These are phyloP conservation scores for Ascochyta viciae-villosae DNA, from an alignment of 2,329 filamentous ascomycete genomes.

Conservation along the genomic window DNA sequence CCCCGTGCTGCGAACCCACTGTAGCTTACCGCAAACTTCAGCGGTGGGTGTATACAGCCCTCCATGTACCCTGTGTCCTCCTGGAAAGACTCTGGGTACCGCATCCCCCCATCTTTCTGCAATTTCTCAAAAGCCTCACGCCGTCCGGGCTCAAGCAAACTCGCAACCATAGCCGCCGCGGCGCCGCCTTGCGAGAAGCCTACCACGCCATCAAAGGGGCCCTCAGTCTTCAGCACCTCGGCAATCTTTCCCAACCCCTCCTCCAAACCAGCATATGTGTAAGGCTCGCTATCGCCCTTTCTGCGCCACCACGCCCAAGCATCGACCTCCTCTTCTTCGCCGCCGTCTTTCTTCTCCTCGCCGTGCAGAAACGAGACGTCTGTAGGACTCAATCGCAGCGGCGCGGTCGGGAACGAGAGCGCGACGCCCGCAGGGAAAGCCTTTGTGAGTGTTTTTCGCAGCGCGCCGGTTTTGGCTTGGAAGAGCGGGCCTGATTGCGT, in stretches of 20 bases:
- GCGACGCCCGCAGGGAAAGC: slow-evolving; percentile 65
- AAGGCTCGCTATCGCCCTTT: slow-evolving; percentile 60
- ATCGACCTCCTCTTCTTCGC: slow-evolving; percentile 64
- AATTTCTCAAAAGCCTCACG: slow-evolving; percentile 57
- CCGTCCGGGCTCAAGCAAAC: slow-evolving; percentile 68
- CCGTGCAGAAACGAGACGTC: slow-evolving; percentile 61
- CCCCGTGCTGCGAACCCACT: slow-evolving; percentile 75
- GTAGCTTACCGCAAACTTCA: slow-evolving; percentile 78
- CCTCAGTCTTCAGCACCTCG: slow-evolving; percentile 32
- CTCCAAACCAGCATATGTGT: slow-evolving; percentile 71
- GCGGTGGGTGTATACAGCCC: slow-evolving; percentile 55
- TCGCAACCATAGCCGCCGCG: slow-evolving; percentile 73
- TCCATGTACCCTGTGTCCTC: slow-evolving; percentile 35
- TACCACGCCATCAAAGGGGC: slow-evolving; percentile 47
- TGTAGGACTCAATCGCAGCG: slow-evolving; percentile 50
- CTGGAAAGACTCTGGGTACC: slow-evolving; percentile 60
- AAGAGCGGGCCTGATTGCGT: slow-evolving; percentile 89
- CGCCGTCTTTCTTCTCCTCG: slow-evolving; percentile 39
- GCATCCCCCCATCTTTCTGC: slow-evolving; percentile 53
- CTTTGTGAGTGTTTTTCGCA: slow-evolving; percentile 82
- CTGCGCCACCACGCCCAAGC: slow-evolving; percentile 85
- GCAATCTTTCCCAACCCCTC: slow-evolving; percentile 71
- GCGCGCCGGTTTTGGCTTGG: slow-evolving; percentile 84
- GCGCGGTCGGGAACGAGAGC: slow-evolving; percentile 57
- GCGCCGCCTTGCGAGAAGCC: slow-evolving; percentile 55